A percentile compares a stretch with the other conserved stretches of the same genome.
phyloP scores from a whole-genome alignment of 441 rosid genomes.

The Monsonia emarginata region DNA sequence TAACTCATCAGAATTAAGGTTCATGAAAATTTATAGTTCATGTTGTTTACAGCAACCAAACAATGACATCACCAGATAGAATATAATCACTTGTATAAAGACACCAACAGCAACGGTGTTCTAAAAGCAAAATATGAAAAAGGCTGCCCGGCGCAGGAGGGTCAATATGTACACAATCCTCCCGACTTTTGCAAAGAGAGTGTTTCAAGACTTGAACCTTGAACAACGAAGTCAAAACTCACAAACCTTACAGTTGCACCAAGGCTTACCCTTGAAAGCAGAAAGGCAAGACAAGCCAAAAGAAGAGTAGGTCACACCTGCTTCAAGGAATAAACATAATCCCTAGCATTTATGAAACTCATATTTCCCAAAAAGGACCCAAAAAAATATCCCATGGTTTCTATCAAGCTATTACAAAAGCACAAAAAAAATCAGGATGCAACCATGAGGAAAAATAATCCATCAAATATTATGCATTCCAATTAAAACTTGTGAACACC shows the following conservation, averaged over 20 bases:
- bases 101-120: not conserved
- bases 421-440: too few relatives aligned
- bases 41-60: not conserved
- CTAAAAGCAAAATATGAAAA: not conserved
- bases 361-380: too few relatives aligned
- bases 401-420: not conserved
- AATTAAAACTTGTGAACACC: too few relatives aligned
- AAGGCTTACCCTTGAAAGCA: not conserved
- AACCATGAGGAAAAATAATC: too few relatives aligned
- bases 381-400: too few relatives aligned
- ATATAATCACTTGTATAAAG: not conserved
- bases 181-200: not conserved
- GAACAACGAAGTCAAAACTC: not conserved
- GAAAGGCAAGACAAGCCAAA: not conserved
- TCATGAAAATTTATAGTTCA: not conserved
- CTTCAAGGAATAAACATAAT: too few relatives aligned
- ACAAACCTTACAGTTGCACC: not conserved
- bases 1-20: not conserved
- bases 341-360: too few relatives aligned
- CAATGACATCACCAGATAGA: not conserved
- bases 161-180: not conserved
- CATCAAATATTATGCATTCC: not conserved
- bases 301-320: too few relatives aligned
- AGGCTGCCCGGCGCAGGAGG: not conserved
- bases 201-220: not conserved